Evolutionary conservation across 106 monocot species (phyloP).

Genomic region (Acorus gramineus): DNA sequence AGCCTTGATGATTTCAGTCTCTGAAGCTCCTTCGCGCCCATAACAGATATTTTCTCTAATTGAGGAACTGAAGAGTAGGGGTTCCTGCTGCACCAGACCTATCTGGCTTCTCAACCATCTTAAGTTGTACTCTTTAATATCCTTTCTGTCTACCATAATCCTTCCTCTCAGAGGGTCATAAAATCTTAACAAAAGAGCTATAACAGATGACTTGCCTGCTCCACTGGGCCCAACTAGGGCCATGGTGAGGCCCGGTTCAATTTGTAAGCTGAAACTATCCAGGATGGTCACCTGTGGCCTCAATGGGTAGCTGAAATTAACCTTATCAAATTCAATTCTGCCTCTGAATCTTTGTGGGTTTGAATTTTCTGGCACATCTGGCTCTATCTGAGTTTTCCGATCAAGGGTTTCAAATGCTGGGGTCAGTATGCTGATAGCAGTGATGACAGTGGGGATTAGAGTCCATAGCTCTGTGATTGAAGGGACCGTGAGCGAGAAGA

Average conservation of each 20-base stretch:
- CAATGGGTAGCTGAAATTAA: conserved; percentile 36
- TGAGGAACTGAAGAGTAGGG: conserved; percentile 28
- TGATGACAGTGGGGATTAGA: conserved; percentile 31
- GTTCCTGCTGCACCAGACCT: conserved; percentile 43
- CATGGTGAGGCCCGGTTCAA: conserved; percentile 16
- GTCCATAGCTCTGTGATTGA: conserved; percentile 47
- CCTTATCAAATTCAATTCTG: conserved; percentile 22
- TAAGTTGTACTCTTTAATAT: conserved; percentile 34
- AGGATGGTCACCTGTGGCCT: conserved; percentile 30
- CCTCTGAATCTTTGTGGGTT: conserved; percentile 14
- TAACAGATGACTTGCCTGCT: conserved; percentile 36
- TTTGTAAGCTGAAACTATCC: conserved; percentile 22
- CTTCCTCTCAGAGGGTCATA: conserved; percentile 26
- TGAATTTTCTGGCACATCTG: conserved; percentile 24
- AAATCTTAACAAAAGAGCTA: conserved; percentile 29
- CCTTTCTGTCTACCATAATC: conserved; percentile 20
- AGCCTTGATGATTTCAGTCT: conserved; percentile 29
- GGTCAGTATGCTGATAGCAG: conserved; percentile 28
- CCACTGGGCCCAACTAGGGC: conserved; percentile 39
- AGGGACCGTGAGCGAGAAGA: conserved; percentile 43
- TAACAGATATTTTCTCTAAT: conserved; percentile 44
- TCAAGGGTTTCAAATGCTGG: conserved; percentile 34
- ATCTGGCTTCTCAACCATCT: conserved; percentile 36
- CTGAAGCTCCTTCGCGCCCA: conserved; percentile 23
- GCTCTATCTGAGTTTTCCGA: conserved; percentile 30